Evolutionary conservation across 2,329 filamentous ascomycete species (phyloP), one percentile per base, ranked within the genome.

Genomic region (Pseudogymnoascus sp.): DNA sequence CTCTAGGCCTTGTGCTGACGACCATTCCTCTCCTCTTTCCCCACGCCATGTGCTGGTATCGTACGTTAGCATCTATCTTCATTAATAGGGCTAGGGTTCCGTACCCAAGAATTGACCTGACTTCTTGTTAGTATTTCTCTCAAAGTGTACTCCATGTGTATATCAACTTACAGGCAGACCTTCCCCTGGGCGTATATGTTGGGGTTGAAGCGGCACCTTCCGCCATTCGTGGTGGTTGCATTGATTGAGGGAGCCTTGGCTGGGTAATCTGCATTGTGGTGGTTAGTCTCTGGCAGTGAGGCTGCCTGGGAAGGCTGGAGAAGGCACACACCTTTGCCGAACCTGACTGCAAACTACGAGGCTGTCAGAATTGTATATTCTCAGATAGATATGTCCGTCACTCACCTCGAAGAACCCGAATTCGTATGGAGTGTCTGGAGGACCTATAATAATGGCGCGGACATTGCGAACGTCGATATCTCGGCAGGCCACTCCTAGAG

Each of bases 371-470:
- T 58, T 19, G 4, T 35, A 10, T 45, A 31, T 61, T 10, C 16
- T n/a, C 8, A 12, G 26, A 26, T 45, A 26, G 41, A 14, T 14
- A 7, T 45, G 21, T 16, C 39, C 39, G 10, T 43, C 41, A 45
- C 80, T 64, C 74, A 94, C 92, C 82, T 97, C 92, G 72, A 96
- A 97, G 77, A 97, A 97, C 2, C 94, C 94, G 72, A 95, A 97
- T 74, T 97, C 92, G 74, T 99, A 99, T 0, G 93, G 92, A 0
- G 92, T 96, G 69, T 94, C 92, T 67, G 93, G 91, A 23, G 94
- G 93, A 0, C 94, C 94, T 68, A 97, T 85, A 70, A 97, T 93
- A 66, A 97, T 76, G 59, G 92, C 91, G 72, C 86, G 89, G 59
- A 97, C 88, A 72, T 91, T 89, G 62, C 92, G 89, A 65, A 97